These are phyloP conservation scores for Astragalus membranaceus DNA, from an alignment of 306 rosid genomes.

Conservation along the genomic window DNA sequence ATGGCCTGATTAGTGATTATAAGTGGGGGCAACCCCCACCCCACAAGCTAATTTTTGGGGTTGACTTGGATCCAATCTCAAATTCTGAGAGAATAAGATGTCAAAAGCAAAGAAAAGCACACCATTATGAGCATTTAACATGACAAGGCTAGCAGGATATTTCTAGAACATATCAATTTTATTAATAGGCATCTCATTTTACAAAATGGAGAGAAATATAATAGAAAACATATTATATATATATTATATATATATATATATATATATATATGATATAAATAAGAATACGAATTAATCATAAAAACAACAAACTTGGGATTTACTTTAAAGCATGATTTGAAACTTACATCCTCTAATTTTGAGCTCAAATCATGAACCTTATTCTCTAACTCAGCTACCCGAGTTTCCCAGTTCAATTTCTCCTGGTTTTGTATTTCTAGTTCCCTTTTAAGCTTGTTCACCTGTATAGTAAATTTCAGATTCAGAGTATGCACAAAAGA, in stretches of 20 bases:
- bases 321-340: background rate
- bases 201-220: background rate
- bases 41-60: no score
- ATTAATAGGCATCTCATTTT: background rate
- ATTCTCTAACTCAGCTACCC: constrained; percentile 48
- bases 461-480: constrained; percentile 43
- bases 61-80: no score
- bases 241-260: no score
- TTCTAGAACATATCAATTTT: background rate
- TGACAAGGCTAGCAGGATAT: background rate
- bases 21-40: no score
- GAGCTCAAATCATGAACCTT: constrained; percentile 48
- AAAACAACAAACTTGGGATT: background rate
- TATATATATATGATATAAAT: no score
- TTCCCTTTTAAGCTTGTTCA: constrained; percentile 50
- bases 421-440: constrained; percentile 46
- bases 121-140: background rate
- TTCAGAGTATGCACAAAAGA: constrained; percentile 2
- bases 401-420: constrained; percentile 58
- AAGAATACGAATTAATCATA: background rate
- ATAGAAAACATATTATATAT: background rate
- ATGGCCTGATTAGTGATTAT: no score
- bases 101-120: background rate
- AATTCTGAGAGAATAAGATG: background rate
- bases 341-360: constrained; percentile 59